Evolutionary conservation across 129 eudicot species (phyloP).

Genomic region (Chrysanthemum makinoi): DNA sequence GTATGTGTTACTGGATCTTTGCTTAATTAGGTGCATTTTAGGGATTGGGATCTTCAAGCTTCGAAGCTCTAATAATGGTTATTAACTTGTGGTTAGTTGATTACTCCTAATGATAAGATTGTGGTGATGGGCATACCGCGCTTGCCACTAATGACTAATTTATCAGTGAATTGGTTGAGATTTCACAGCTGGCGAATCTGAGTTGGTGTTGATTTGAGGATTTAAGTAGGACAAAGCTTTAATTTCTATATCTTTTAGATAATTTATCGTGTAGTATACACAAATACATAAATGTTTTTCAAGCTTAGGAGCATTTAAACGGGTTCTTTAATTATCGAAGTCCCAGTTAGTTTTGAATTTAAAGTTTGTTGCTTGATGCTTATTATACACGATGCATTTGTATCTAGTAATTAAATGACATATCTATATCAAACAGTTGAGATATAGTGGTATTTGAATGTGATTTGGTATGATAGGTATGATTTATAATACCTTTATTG

Average conservation of each 20-base stretch:
- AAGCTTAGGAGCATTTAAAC: neutral
- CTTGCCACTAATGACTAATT: too few relatives aligned
- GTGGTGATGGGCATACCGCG: too few relatives aligned
- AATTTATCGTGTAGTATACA: neutral
- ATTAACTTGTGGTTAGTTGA: neutral
- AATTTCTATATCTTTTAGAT: neutral
- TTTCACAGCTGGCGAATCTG: neutral
- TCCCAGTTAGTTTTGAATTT: neutral
- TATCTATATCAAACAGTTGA: too few relatives aligned
- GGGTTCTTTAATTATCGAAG: neutral
- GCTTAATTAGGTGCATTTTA: neutral
- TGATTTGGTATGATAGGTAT: neutral
- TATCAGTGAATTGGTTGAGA: too few relatives aligned
- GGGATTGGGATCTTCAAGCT: neutral
- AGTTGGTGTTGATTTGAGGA: neutral
- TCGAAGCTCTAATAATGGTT: conserved; percentile 15
- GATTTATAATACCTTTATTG: neutral
- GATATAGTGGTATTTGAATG: too few relatives aligned
- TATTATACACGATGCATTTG: neutral
- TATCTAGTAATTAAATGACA: too few relatives aligned
- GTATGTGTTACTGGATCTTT: neutral
- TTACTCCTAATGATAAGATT: neutral
- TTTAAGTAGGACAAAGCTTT: neutral
- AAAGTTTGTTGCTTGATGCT: neutral
- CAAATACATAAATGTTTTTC: neutral